Evolutionary conservation across 2,329 filamentous ascomycete genomes (phyloP), one percentile per base, ranked within the genome.

Genomic region (Dryadomyces sulphureus): DNA sequence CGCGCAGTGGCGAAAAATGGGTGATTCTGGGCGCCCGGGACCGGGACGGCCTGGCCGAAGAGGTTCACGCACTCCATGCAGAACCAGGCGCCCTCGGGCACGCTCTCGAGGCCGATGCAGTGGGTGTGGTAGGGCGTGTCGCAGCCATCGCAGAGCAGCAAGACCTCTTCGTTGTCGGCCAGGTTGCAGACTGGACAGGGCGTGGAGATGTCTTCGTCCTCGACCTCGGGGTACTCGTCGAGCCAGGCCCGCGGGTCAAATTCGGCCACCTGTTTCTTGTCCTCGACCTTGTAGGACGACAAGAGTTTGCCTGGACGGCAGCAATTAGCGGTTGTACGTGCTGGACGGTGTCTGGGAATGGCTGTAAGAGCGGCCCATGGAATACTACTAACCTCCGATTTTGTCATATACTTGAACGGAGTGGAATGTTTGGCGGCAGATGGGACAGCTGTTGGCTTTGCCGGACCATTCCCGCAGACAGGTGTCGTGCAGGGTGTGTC

Each of bases 381-480:
- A 11, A 8, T 20, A 24, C 22, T 6, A 51, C 50, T 8, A 38
- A 92, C 87, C 86, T 70, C 86, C 84, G 57, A 88, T 66, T 54
- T 73, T 77, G 58, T 84, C 78, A 62, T 83, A 83, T 50, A 98
- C 79, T 60, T 92, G 79, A 54, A 98, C 89, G 56, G 82, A 68
- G 64, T 96, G 90, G 68, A 98, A 96, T 52, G 75, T 79, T 56
- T 86, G 84, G 54, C 92, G 84, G 65, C 92, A 98, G 62, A 98
- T 94, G 40, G 92, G 92, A 63, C 92, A 98, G 60, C 89, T 95
- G 65, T 96, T 98, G 52, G 92, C 90, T 62, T 93, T 84, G 65
- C 93, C 86, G 40, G 90, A 87, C 92, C 92, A 98, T 55, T 88
- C 86, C 56, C 84, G 83, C 54, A 98, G 73, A 63, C 92, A 98